phyloP scores from a whole-genome alignment of 768 basidiomycete genomes.

The Lactarius indigo region DNA sequence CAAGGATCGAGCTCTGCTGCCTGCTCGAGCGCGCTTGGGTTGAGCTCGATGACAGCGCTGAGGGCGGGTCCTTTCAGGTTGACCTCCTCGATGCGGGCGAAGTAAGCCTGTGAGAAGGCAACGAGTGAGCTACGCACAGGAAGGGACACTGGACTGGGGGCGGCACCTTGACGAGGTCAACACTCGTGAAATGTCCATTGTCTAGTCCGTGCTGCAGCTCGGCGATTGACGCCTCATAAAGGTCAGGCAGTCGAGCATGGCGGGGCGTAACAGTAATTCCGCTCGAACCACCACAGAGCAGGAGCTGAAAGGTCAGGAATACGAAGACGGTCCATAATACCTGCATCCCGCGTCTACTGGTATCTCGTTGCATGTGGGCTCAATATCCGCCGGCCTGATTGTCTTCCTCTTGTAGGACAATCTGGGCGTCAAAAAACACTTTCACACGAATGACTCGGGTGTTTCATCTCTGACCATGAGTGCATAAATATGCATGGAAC shows the following conservation, averaged over 20 bases:
- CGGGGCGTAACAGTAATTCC: not conserved
- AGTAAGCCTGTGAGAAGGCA: slow-evolving; percentile 34
- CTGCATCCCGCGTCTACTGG: not conserved
- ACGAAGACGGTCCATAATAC: not conserved
- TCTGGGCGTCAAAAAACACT: too few species aligned
- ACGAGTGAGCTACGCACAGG: not conserved
- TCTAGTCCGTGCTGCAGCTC: slow-evolving; percentile 40
- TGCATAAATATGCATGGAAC: too few species aligned
- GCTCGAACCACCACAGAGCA: not conserved
- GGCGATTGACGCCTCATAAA: slow-evolving; percentile 40
- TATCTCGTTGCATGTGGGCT: not conserved
- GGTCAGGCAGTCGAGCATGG: slow-evolving; percentile 33
- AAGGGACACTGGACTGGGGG: not conserved
- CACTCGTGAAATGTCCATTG: slow-evolving; percentile 37
- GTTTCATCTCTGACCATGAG: too few species aligned
- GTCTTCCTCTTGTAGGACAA: too few species aligned
- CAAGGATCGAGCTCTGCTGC: slow-evolving; percentile 34
- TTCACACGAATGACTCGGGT: too few species aligned
- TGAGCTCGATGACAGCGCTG: slow-evolving; percentile 41
- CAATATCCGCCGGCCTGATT: not conserved
- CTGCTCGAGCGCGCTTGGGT: slow-evolving; percentile 36
- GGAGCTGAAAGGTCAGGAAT: not conserved
- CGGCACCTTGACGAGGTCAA: slow-evolving; percentile 39
- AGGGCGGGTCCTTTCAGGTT: slow-evolving; percentile 37
- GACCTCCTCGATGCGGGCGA: slow-evolving; percentile 43